Evolutionary conservation across 164 flowering plant genomes (phyloP), one percentile per base, ranked within the genome.

Genomic region (Malania oleifera): DNA sequence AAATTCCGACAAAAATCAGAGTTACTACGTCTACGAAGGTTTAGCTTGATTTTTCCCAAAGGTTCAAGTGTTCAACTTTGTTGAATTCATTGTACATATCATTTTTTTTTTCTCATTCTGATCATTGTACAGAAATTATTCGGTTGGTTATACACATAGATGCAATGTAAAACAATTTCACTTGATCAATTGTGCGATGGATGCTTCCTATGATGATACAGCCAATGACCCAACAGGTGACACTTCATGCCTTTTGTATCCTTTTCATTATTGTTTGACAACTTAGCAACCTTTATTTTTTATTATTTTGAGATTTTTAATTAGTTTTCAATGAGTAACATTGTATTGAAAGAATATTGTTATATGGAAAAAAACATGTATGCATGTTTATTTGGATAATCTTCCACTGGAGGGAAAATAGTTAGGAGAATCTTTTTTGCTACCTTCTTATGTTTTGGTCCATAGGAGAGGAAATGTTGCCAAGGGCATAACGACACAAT

Each of bases 171-270:
- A 40, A 20, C 53, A 64, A 49, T 45, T 47, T 26, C 60, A 51
- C 46, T 52, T 55, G 59, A 59, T 80, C 58, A 76, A 52, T 61
- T 79, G 85, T 75, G 83, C 96, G 17, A 82, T 81, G 84, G 92
- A 74, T 66, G 87, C 97, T 67, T 84, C 96, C 10, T 82, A 61
- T 67, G 90, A 89, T 65, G 89, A 81, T 73, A 57, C 73, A 59
- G 35, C 80, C 14, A 72, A 73, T 69, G 82, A 77, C 47, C 65
- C 80, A 56, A 45, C 66, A 59, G 96, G 89, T 85, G 75, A 70
- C 35, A 47, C 19, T 55, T 24, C 29, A 18, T 3, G n/a, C 41
- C 28, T 45, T 24, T 19, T n/a, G 20, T 14, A 26, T n/a, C 14
- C 5, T 43, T 4, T 40, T 11, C 17, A 11, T 11, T 12, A 11